phyloP scores from a whole-genome alignment of 2,329 filamentous ascomycete genomes.

The Incumbomyces lentus region DNA sequence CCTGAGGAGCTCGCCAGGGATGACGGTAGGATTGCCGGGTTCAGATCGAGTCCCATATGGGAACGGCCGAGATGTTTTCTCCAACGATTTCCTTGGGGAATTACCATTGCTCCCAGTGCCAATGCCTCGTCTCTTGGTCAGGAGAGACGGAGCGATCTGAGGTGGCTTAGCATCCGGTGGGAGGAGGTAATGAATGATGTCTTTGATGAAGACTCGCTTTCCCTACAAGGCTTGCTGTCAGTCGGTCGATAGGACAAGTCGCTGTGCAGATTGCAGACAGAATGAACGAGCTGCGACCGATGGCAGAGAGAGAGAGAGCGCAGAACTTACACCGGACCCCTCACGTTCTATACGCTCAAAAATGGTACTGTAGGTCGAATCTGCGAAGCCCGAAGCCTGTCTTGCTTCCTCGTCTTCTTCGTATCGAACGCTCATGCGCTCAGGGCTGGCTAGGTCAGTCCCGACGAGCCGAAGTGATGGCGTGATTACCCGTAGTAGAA shows the following conservation, averaged over 20 bases:
- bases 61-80: conserved; percentile 31
- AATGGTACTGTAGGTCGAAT: conserved; percentile 48
- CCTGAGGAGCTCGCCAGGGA: conserved; percentile 63
- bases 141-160: conserved; percentile 67
- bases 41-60: conserved; percentile 51
- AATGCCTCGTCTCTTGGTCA: conserved; percentile 48
- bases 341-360: conserved; percentile 65
- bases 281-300: too few relatives aligned
- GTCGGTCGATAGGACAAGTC: too few relatives aligned
- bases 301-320: conserved; percentile 22
- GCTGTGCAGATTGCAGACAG: too few relatives aligned
- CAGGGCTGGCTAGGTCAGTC: conserved; percentile 53
- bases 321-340: conserved; percentile 57
- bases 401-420: conserved; percentile 52
- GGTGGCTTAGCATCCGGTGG: conserved; percentile 60
- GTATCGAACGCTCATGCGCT: conserved; percentile 71
- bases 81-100: conserved; percentile 16
- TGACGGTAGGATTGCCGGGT: conserved; percentile 69
- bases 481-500: conserved; percentile 57
- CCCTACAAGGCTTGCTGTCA: conserved; percentile 42
- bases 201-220: conserved; percentile 95
- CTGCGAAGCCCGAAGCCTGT: conserved; percentile 33
- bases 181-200: conserved; percentile 87
- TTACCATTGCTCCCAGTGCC: conserved; percentile 35
- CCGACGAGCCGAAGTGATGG: background rate